Base-by-base conservation (phyloP, 2,329 filamentous ascomycete genomes). In the Colletotrichum lentis region DNA sequence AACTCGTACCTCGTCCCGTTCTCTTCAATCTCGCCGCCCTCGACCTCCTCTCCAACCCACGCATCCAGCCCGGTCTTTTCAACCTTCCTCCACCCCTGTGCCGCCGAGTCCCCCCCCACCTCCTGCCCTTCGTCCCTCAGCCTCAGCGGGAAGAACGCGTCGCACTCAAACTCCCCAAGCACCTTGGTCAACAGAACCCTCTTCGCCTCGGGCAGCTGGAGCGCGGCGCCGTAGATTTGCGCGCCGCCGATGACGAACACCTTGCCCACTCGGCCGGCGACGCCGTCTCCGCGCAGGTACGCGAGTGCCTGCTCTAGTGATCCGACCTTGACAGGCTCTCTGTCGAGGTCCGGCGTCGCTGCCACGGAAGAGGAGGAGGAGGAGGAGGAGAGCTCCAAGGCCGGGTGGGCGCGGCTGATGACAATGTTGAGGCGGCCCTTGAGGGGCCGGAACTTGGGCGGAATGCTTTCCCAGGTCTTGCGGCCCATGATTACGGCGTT, bases 401-500 rank as follows among this genome's bases (percentile, higher is more conserved):
- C 67, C 14, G 73, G 24, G 63, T 82, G 78, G 16, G 83, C 82
- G 54, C 90, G 84, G 69, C 89, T 91, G 72, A 99, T 83, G 71
- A 98, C 87, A 47, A 97, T 87, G 78, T 97, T 98, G 58, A 94
- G 82, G 11, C 96, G 85, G 70, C 89, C 91, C 69, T 88, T 90
- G 41, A 99, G 84, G 20, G 96, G 96, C 2, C 94, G 86, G 77
- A 96, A 94, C 59, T 84, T 86, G 7, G 83, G 76, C 2, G 96
- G 95, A 69, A 99, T 95, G 71, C 90, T 93, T 60, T 97, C 93
- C 90, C 95, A 99, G 0, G 96, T 99, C 80, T 96, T 97, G 75
- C 96, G 91, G 69, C 96, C 96, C 96, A 99, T 99, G 73, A 99
- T 91, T 59, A 98, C 92, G 20, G 92, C 91, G 78, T 94, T 95